Percentiles rank a stretch among this genome's conserved stretches.
Evolutionary conservation across 805 yeast genomes (phyloP).

Genomic region (Torulaspora quercuum): DNA sequence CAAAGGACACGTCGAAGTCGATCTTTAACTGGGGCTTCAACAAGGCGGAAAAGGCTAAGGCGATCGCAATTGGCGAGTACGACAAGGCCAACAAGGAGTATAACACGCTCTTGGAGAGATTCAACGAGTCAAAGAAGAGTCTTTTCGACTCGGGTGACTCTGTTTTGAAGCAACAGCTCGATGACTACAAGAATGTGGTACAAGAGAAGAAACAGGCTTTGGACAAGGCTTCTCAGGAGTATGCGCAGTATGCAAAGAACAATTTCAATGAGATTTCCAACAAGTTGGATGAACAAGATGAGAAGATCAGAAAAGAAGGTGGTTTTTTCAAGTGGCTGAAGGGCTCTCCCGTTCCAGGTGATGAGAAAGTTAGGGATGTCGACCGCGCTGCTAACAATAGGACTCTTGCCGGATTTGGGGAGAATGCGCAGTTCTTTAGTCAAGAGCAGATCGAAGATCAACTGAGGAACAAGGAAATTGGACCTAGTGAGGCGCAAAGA

Average conservation of each 20-base stretch:
- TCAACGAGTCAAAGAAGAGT: slow-evolving; percentile 18
- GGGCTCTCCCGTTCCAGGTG: slow-evolving; percentile 15
- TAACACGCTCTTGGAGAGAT: slow-evolving; percentile 20
- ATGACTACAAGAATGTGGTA: slow-evolving; percentile 20
- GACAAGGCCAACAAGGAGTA: slow-evolving; percentile 31
- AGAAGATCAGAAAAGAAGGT: slow-evolving; percentile 22
- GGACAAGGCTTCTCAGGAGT: slow-evolving; percentile 24
- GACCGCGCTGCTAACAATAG: slow-evolving; percentile 9
- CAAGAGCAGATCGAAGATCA: slow-evolving; percentile 36
- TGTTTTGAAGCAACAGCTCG: slow-evolving; percentile 18
- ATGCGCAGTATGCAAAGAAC: slow-evolving; percentile 19
- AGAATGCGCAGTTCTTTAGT: slow-evolving; percentile 41
- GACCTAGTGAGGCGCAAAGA: slow-evolving; percentile 35
- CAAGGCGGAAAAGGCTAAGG: slow-evolving; percentile 31
- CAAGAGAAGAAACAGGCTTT: slow-evolving; percentile 19
- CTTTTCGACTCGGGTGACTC: slow-evolving; percentile 22
- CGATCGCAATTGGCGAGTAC: slow-evolving; percentile 31
- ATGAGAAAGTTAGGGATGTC: slow-evolving; percentile 4
- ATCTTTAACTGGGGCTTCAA: slow-evolving; percentile 32
- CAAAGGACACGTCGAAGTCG: slow-evolving; percentile 23
- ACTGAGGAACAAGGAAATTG: slow-evolving; percentile 20
- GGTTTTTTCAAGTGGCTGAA: slow-evolving; percentile 29
- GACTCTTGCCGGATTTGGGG: slow-evolving; percentile 47
- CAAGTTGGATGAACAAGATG: slow-evolving; percentile 26
- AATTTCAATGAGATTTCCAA: slow-evolving; percentile 31